Conservation (phyloP, 371 early-diverging fungal genomes). For the Coemansia sp. region DNA sequence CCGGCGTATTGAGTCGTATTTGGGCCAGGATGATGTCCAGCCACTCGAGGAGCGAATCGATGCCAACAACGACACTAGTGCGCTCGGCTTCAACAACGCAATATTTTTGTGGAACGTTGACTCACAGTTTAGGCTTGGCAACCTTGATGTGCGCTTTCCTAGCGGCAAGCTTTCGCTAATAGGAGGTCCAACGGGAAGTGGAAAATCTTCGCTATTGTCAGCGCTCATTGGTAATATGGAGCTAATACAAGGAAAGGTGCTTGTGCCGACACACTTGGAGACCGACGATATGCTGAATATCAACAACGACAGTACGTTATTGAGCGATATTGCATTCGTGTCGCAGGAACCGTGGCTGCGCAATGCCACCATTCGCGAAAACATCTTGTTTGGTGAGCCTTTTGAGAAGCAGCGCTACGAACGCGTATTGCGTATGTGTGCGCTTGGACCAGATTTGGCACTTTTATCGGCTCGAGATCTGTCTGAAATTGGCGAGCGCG, state of each 20-base stretch:
- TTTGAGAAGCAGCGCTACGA: slow-evolving; percentile 65
- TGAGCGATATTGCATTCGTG: slow-evolving; percentile 62
- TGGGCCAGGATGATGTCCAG: slow-evolving; percentile 71
- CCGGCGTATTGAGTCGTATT: slow-evolving; percentile 64
- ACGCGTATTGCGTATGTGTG: slow-evolving; percentile 62
- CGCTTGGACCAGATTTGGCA: slow-evolving; percentile 70
- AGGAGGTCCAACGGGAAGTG: slow-evolving; percentile 90
- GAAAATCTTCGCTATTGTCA: slow-evolving; percentile 84
- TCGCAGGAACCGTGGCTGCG: slow-evolving; percentile 81
- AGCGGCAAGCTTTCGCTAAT: slow-evolving; percentile 71
- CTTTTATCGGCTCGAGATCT: slow-evolving; percentile 76
- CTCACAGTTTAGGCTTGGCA: slow-evolving; percentile 46
- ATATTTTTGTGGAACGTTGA: slow-evolving; percentile 17
- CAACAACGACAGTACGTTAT: neutral
- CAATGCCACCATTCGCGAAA: slow-evolving; percentile 74
- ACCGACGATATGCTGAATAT: neutral
- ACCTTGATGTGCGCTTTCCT: slow-evolving; percentile 65
- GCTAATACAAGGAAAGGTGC: slow-evolving; percentile 50
- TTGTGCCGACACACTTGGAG: slow-evolving; percentile 1
- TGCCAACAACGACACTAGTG: neutral
- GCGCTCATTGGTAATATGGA: slow-evolving; percentile 90
- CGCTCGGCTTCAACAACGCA: slow-evolving; percentile 27
- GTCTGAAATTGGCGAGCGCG: slow-evolving; percentile 87
- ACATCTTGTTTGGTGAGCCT: slow-evolving; percentile 77
- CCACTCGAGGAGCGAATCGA: slow-evolving; percentile 6